Evolutionary conservation across 805 yeast species (phyloP).

Genomic region (Candida nanaspora): DNA sequence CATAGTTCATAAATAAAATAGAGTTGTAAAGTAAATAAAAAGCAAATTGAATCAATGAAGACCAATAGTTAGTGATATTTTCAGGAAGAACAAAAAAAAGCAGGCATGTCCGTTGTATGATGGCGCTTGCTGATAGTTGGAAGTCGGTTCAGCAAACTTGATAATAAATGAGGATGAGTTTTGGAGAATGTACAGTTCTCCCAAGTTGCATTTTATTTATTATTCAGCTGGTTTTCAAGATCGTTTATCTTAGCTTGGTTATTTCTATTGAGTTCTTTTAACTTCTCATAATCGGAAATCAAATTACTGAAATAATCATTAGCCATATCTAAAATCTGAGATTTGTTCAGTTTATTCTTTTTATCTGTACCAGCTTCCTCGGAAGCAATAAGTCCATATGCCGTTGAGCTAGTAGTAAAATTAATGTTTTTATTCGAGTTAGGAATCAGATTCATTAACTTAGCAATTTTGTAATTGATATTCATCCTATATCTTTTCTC

Average conservation of each 20-base stretch:
- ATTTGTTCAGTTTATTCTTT: slow-evolving; percentile 47
- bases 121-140: no score
- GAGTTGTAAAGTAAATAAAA: no score
- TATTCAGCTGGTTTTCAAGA: background rate
- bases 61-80: no score
- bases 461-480: slow-evolving; percentile 65
- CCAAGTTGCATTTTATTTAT: background rate
- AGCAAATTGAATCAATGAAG: no score
- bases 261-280: slow-evolving; percentile 19
- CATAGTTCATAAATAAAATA: no score
- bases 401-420: slow-evolving; percentile 40
- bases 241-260: slow-evolving; percentile 9
- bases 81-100: no score
- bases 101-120: no score
- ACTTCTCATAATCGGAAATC: slow-evolving; percentile 39
- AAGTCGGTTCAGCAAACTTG: no score
- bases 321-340: slow-evolving; percentile 63
- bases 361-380: no score
- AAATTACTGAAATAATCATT: slow-evolving; percentile 50
- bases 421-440: slow-evolving; percentile 60
- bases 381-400: no score
- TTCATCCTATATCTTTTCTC: slow-evolving; percentile 67
- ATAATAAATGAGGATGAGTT: no score
- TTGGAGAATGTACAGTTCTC: no score
- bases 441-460: slow-evolving; percentile 59